These are phyloP conservation scores for Botrytis tulipae DNA, from an alignment of 2,329 filamentous ascomycete species.

Conservation along the genomic window DNA sequence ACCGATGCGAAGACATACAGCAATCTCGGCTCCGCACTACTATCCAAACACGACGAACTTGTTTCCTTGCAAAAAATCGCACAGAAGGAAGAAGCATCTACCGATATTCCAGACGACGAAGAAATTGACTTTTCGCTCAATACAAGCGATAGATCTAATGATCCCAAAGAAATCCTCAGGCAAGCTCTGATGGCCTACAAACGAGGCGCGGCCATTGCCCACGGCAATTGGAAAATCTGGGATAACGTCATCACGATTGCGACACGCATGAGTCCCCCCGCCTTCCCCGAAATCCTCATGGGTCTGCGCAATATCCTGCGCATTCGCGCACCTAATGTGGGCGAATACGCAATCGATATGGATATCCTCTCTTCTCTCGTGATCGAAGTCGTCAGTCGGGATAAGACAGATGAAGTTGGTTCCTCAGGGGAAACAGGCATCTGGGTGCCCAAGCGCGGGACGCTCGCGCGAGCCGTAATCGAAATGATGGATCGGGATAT, in stretches of 20 bases:
- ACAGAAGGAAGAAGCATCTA: constrained; percentile 35
- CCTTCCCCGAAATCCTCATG: constrained; percentile 71
- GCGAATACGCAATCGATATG: constrained; percentile 75
- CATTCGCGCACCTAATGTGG: constrained; percentile 62
- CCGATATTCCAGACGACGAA: constrained; percentile 20
- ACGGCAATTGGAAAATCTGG: constrained; percentile 92
- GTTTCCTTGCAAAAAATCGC: constrained; percentile 41
- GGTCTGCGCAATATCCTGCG: constrained; percentile 74
- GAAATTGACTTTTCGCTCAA: constrained; percentile 22
- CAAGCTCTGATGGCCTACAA: constrained; percentile 85
- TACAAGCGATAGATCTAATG: constrained; percentile 35
- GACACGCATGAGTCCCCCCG: constrained; percentile 71
- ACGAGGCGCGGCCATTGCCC: constrained; percentile 77
- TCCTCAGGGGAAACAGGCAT: constrained; percentile 28
- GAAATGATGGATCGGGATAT: constrained; percentile 72
- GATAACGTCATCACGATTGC: constrained; percentile 91
- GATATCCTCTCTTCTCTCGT: constrained; percentile 71
- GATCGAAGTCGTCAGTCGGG: constrained; percentile 60
- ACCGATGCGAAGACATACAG: constrained; percentile 92
- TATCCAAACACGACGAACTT: constrained; percentile 61
- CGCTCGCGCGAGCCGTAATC: constrained; percentile 61
- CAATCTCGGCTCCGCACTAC: constrained; percentile 83
- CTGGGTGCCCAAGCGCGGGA: constrained; percentile 54
- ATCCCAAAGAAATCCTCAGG: constrained; percentile 51
- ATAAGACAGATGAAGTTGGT: constrained; percentile 35